Base-by-base conservation (phyloP, 1,284 basidiomycete species). In the Malassezia psittaci region DNA sequence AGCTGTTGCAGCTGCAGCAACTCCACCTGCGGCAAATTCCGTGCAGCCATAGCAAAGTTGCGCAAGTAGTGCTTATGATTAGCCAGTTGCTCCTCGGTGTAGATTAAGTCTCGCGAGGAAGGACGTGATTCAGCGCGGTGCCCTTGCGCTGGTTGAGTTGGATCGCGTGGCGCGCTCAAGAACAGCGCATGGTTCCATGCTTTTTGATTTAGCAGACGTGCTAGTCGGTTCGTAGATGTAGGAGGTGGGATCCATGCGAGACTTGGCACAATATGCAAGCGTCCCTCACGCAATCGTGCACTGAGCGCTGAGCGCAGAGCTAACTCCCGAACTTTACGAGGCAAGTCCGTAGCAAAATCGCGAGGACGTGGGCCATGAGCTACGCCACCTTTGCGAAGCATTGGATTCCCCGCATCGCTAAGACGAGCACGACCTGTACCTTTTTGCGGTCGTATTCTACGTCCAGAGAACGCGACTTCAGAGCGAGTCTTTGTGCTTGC, bases 381-480 rank as follows among this genome's bases (percentile, higher is more conserved):
- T 32, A 87, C 83, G 66, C 90, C 93, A 77, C 93, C 93, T 50
- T 91, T 91, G 35, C 85, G 81, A 62, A 91, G 82, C 79, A 90
- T 88, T 5, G 91, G 90, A 72, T 84, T 88, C 63, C 88, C 85
- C 12, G 79, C 83, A 68, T 90, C 88, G 48, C 93, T 93, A 2
- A 93, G 79, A 77, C 93, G 87, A 15, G 93, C 94, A 61, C 78
- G 80, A 65, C 93, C 94, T 10, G 83, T 83, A 1, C 91, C 91
- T 77, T 99, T 99, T 75, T 99, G 93, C 6, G 82, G 85, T 29
- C 86, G 82, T 55, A 96, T 82, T 77, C 98, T 98, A 63, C 80
- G 78, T 19, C 88, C 88, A 0, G 89, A 93, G 48, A 87, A 90
- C 33, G 82, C 81, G 11, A 96, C 89, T 72, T 96, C 89, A 29